phyloP scores from a whole-genome alignment of 2,329 filamentous ascomycete genomes.

The Aspergillus sp. region DNA sequence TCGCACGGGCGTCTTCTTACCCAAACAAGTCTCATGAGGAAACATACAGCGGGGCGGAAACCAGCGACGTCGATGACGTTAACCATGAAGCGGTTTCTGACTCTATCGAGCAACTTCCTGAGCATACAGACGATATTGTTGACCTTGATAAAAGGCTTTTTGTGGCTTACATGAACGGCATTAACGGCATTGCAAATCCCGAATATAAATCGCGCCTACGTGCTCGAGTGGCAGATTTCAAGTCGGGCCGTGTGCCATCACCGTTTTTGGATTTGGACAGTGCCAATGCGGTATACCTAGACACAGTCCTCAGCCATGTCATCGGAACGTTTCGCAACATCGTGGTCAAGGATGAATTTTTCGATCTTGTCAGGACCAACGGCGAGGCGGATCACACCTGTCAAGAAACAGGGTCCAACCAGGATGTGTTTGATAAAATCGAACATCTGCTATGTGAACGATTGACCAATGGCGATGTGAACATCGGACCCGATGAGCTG shows the following conservation, averaged over 20 bases:
- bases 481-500: constrained; percentile 37
- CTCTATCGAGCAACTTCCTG: constrained; percentile 25
- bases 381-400: constrained; percentile 20
- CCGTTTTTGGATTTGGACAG: constrained; percentile 35
- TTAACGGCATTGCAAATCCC: constrained; percentile 36
- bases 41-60: constrained; percentile 17
- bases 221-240: constrained; percentile 34
- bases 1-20: constrained; percentile 26
- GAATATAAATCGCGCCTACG: constrained; percentile 36
- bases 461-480: constrained; percentile 29
- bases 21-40: constrained; percentile 13
- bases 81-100: constrained; percentile 19
- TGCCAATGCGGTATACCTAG: constrained; percentile 35
- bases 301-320: constrained; percentile 38
- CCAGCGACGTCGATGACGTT: constrained; percentile 13
- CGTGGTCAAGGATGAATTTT: constrained; percentile 37
- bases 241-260: constrained; percentile 28
- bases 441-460: constrained; percentile 37
- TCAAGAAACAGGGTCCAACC: constrained; percentile 15
- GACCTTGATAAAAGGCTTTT: constrained; percentile 42
- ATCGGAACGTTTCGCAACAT: constrained; percentile 43
- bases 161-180: constrained; percentile 43
- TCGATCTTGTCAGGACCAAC: constrained; percentile 31
- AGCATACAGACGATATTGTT: constrained; percentile 37
- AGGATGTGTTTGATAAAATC: constrained; percentile 32